Percentiles rank a stretch among this genome's conserved stretches.
These are phyloP conservation scores for Bauhinia variegata DNA, from an alignment of 306 rosid genomes.

Conservation along the genomic window DNA sequence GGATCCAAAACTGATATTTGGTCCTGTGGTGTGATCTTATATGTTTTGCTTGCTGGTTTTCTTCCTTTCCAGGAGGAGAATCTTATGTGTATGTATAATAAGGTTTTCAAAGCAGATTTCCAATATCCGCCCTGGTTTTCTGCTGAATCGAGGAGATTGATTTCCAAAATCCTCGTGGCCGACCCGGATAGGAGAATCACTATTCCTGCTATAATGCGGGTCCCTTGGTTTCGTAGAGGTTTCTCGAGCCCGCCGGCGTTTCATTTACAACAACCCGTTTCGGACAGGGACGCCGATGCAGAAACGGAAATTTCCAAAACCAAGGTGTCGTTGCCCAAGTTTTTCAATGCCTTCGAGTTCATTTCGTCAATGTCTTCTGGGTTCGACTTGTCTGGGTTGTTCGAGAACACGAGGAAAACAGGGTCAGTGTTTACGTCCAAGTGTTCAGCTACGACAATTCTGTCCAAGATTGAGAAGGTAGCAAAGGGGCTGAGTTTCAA, in stretches of 20 bases:
- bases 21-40: slow-evolving; percentile 81
- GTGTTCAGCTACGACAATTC: slow-evolving; percentile 52
- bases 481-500: slow-evolving; percentile 57
- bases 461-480: slow-evolving; percentile 58
- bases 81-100: slow-evolving; percentile 63
- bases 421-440: slow-evolving; percentile 71
- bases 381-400: slow-evolving; percentile 71
- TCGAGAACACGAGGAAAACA: slow-evolving; percentile 54
- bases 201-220: slow-evolving; percentile 64
- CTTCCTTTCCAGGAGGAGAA: slow-evolving; percentile 79
- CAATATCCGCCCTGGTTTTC: slow-evolving; percentile 77
- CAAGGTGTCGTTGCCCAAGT: slow-evolving; percentile 57
- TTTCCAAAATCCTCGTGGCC: slow-evolving; percentile 61
- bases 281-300: neutral
- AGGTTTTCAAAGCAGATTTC: slow-evolving; percentile 64
- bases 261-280: slow-evolving; percentile 11
- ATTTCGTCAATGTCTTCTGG: slow-evolving; percentile 83
- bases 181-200: slow-evolving; percentile 58
- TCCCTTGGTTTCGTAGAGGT: slow-evolving; percentile 61
- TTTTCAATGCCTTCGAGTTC: slow-evolving; percentile 77
- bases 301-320: slow-evolving; percentile 14
- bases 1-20: slow-evolving; percentile 72
- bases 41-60: slow-evolving; percentile 70
- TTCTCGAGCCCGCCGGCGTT: slow-evolving; percentile 37
- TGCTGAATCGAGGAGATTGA: slow-evolving; percentile 55